A percentile compares a stretch with the other conserved stretches of the same genome.
Evolutionary conservation across 2,329 filamentous ascomycete genomes (phyloP).

Genomic region (Colletotrichum phormii): DNA sequence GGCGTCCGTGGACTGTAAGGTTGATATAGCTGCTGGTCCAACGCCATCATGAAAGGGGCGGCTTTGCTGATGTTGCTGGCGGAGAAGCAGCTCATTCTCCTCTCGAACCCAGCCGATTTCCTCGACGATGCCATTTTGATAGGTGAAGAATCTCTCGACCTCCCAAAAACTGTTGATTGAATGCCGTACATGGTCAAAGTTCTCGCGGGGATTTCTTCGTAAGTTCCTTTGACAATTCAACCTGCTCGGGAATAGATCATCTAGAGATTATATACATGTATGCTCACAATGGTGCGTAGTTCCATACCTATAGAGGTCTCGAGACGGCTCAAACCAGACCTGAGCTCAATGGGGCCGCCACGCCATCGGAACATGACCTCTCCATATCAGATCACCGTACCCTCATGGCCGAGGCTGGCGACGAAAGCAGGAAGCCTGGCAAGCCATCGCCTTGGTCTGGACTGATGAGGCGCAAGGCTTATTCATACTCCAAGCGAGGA

Average conservation of each 20-base stretch:
- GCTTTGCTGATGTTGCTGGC: not conserved
- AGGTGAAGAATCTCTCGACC: not conserved
- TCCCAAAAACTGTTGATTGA: not conserved
- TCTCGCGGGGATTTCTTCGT: not conserved
- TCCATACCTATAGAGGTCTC: not conserved
- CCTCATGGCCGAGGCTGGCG: not conserved
- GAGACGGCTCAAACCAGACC: not conserved
- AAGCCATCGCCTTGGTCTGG: not conserved
- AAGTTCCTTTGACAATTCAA: not conserved
- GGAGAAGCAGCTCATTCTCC: not conserved
- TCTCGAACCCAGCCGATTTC: not conserved
- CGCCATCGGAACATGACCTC: not conserved
- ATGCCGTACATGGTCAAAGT: not conserved
- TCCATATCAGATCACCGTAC: not conserved
- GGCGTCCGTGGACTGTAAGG: not conserved
- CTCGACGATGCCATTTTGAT: not conserved
- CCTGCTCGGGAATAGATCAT: not conserved
- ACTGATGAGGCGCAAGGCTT: not conserved
- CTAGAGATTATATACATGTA: no score
- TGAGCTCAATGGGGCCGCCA: not conserved
- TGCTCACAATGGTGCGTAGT: not conserved
- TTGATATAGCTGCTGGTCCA: slow-evolving; percentile 12
- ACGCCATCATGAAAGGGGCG: not conserved
- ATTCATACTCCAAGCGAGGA: not conserved
- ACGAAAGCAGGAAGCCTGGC: not conserved